Evolutionary conservation across 495 filamentous ascomycete species (phyloP), one percentile per base, ranked within the genome.

Genomic region (Friedmanniomyces endolithicus): DNA sequence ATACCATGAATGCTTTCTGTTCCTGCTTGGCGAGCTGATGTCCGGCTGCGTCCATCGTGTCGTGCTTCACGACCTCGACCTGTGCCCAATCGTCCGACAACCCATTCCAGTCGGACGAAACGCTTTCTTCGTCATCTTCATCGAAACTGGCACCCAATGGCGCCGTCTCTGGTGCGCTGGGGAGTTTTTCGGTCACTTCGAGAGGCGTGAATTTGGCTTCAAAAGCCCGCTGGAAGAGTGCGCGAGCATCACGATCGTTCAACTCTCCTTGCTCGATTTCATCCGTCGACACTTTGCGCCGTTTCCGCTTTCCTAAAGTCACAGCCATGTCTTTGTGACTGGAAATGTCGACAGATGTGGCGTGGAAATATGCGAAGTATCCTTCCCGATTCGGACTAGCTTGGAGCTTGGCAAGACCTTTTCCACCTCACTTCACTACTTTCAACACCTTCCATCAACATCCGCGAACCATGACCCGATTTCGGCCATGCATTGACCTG

Each of bases 401-500:
- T 14, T 19, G 4, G 17, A 8, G 37, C 37, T 41, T 31, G 27
- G 27, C 27, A 14, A 41, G 37, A 19, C 16, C 16, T 41, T 14
- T 41, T 16, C 12, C 33, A 8, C 16, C 33, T 41, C 17, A 14
- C 37, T 14, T 16, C 37, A 41, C 37, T 14, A 31, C 37, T 41
- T 41, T 41, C 37, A 4, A 41, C 2, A 14, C 14, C 16, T 47
- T 19, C 23, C 3, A 31, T 23, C 17, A 22, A 22, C 24, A 29
- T 17, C 20, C 20, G 19, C 29, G 20, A 47, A 14, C n/a, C 29
- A 98, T 98, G 92, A 96, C 94, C 2, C 78, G 81, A 64, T 98
- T 97, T 68, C 77, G 92, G 14, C 94, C 92, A 16, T 98, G 92
- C 67, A 97, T 98, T 68, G 92, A 98, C 71, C 78, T 98, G 25